A percentile compares a stretch with the other conserved stretches of the same genome.
Evolutionary conservation across 2,329 filamentous ascomycete genomes (phyloP).

Genomic region (Trichoderma hamatum): DNA sequence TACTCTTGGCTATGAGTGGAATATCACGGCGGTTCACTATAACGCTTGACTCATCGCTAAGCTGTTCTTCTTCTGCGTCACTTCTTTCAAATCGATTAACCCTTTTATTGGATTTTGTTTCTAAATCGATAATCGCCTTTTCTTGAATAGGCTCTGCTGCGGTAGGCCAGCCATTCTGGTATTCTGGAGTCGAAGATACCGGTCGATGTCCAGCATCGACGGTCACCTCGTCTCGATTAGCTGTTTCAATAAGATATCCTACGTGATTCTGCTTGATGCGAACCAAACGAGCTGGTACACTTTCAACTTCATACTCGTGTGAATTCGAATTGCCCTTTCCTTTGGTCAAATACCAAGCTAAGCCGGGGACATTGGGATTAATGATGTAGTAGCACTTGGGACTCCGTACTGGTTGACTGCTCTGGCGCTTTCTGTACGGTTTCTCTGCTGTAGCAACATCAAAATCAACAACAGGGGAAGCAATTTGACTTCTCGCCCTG

Average conservation of each 20-base stretch:
- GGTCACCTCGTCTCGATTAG: slow-evolving; percentile 18
- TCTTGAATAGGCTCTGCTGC: background rate
- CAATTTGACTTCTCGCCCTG: slow-evolving; percentile 14
- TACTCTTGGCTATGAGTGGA: slow-evolving; percentile 11
- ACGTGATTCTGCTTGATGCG: slow-evolving; percentile 4
- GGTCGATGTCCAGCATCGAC: background rate
- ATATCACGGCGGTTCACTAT: slow-evolving; percentile 6
- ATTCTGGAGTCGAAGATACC: background rate
- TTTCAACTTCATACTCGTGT: slow-evolving; percentile 24
- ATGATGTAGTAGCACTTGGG: slow-evolving; percentile 28
- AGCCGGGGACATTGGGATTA: slow-evolving; percentile 17
- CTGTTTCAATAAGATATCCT: slow-evolving; percentile 27
- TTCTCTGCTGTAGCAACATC: slow-evolving; percentile 19
- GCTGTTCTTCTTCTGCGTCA: background rate
- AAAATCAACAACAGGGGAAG: slow-evolving; percentile 14
- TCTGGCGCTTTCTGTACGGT: slow-evolving; percentile 2
- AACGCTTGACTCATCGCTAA: background rate
- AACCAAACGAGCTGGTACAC: slow-evolving; percentile 25
- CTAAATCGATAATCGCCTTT: background rate
- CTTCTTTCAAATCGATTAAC: background rate
- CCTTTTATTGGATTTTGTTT: background rate
- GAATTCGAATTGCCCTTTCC: background rate
- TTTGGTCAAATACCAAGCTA: slow-evolving; percentile 27
- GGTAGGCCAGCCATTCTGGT: background rate
- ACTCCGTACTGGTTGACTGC: background rate